phyloP scores from a whole-genome alignment of 192 early-diverging fungal species.

The Funneliformis mosseae region DNA sequence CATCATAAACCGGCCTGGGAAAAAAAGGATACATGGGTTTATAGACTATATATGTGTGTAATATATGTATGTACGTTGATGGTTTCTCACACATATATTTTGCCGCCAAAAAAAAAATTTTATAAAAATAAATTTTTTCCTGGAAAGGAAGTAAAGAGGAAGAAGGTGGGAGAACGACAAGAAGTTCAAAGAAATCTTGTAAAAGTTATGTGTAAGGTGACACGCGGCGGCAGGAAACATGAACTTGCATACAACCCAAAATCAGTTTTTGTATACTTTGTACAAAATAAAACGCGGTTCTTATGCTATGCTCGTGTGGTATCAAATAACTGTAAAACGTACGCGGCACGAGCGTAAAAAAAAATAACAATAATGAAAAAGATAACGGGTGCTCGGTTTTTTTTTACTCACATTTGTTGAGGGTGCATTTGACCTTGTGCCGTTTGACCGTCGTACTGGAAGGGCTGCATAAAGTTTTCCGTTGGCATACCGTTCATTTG shows the following conservation, averaged over 20 bases:
- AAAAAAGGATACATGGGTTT: conserved; percentile 3
- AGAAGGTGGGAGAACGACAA: not conserved
- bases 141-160: not conserved
- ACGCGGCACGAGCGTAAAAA: not conserved
- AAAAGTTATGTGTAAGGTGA: conserved; percentile 21
- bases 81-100: not conserved
- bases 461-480: conserved; percentile 27
- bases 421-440: conserved; percentile 22
- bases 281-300: conserved; percentile 20
- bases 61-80: not conserved
- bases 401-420: conserved; percentile 21
- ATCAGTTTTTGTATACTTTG: conserved; percentile 3
- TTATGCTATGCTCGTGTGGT: conserved; percentile 13
- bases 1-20: conserved; percentile 16
- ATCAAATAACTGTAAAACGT: conserved; percentile 11
- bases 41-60: not conserved
- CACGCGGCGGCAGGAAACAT: conserved; percentile 24
- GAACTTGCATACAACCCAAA: conserved; percentile 19
- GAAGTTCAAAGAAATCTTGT: not conserved
- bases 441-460: conserved; percentile 13
- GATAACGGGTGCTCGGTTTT: not conserved
- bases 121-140: not conserved
- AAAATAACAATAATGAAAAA: not conserved
- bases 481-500: conserved; percentile 31
- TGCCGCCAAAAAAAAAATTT: not conserved